Evolutionary conservation across 1,139 yeast species (phyloP), one percentile per base, ranked within the genome.

Genomic region (Zygotorulaspora mrakii): DNA sequence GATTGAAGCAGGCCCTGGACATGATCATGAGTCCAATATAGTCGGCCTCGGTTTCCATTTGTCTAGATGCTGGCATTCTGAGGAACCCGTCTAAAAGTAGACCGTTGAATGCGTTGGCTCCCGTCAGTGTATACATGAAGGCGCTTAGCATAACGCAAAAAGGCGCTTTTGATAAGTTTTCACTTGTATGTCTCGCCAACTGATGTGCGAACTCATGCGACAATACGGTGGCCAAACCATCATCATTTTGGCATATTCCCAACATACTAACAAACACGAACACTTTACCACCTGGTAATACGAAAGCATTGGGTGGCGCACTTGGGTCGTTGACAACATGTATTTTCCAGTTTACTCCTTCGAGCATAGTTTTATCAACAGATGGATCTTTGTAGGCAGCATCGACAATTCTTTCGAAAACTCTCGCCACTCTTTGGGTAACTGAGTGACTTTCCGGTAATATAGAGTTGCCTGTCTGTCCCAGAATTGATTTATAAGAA

Each of bases 1-100:
- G 87, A 50, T 88, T 67, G 61, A 73, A 91, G 59, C 99, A 94
- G 31, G 95, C 95, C 46, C 79, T 69, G 2, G 96, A 79, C 95
- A 91, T 84, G 50, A 89, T 71, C 77, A 87, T 84, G 47, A 94
- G 69, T 0, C 99, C 99, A 28, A 91, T 89, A 53, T 81, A 81
- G 60, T 91, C 98, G 0, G 98, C 98, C 61, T 91, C 98, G 0
- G 88, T 76, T 63, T 91, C 99, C 95, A 86, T 86, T 49, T 78
- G 87, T 54, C 98, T 71, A 1, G 94, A 82, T 0, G 94, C 85
- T 0, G 96, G 96, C 74, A 82, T 75, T 48, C 77, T 75, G 33
- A 89, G 62, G 20, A 80, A 61, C 0, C 88, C 73, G 21, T 73
- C 73, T 16, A 84, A 67, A 26, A 87, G 54, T 32, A 82, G 51